Percentiles rank a stretch among this genome's conserved stretches.
phyloP scores from a whole-genome alignment of 2,329 filamentous ascomycete genomes.

The Neofusicoccum parvum region DNA sequence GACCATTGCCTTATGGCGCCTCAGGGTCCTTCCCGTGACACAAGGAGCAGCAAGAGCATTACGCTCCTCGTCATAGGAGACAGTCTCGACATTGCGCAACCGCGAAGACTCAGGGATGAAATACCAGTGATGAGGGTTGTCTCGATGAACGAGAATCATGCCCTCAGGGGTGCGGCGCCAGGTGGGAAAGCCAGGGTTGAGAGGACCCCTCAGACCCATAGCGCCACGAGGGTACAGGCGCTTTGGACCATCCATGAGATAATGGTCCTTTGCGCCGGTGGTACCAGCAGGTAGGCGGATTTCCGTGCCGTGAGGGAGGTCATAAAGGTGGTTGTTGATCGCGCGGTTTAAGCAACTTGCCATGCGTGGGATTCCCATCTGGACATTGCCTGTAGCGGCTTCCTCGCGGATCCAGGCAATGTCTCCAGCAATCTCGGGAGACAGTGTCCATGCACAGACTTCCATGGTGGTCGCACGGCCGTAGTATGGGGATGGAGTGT shows the following conservation, averaged over 20 bases:
- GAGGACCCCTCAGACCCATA: neutral
- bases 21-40: too few species aligned
- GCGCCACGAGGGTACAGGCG: neutral
- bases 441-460: neutral
- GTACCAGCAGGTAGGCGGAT: neutral
- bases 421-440: neutral
- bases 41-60: too few species aligned
- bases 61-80: too few species aligned
- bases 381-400: neutral
- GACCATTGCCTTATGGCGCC: too few species aligned
- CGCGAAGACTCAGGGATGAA: neutral
- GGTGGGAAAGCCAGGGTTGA: neutral
- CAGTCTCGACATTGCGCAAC: neutral
- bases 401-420: neutral
- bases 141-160: neutral
- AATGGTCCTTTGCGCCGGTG: neutral
- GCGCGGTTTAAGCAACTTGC: conserved; percentile 1
- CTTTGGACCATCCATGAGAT: neutral
- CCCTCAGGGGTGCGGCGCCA: neutral
- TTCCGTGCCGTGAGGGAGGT: neutral
- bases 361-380: neutral
- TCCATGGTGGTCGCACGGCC: neutral
- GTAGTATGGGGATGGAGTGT: neutral
- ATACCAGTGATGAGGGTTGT: neutral
- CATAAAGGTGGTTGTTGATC: neutral